A percentile compares a stretch with the other conserved stretches of the same genome.
Evolutionary conservation across 1,139 yeast species (phyloP).

Genomic region (Suhomyces bokatorum): DNA sequence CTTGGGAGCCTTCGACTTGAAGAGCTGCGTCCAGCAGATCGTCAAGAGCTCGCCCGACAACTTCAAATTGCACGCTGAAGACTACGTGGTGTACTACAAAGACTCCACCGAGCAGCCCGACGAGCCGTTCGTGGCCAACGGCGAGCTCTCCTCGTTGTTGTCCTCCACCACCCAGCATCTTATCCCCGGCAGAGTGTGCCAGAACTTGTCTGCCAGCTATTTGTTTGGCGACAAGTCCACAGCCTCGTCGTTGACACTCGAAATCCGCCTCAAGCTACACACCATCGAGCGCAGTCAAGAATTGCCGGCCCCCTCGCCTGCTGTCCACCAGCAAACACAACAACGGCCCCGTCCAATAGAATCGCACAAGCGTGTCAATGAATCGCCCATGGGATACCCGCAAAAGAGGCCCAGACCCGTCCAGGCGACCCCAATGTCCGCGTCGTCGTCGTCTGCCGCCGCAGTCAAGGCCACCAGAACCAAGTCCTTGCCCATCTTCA

Average conservation of each 20-base stretch:
- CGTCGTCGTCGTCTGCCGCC: conserved; percentile 27
- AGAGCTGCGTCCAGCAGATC: conserved; percentile 52
- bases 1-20: conserved; percentile 59
- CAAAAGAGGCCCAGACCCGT: conserved; percentile 11
- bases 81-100: conserved; percentile 70
- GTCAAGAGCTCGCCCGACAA: conserved; percentile 59
- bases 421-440: conserved; percentile 5
- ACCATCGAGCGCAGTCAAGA: conserved; percentile 28
- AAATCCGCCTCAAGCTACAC: conserved; percentile 61
- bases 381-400: conserved; percentile 11
- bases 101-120: conserved; percentile 72
- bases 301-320: conserved; percentile 11
- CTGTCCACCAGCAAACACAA: conserved; percentile 2
- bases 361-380: conserved; percentile 6
- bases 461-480: conserved; percentile 63
- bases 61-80: conserved; percentile 48
- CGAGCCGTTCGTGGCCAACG: conserved; percentile 77
- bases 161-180: conserved; percentile 32
- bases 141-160: conserved; percentile 53
- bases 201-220: conserved; percentile 58
- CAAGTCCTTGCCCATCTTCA: conserved; percentile 60
- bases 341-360: conserved; percentile 8
- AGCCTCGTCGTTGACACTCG: conserved; percentile 57
- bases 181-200: conserved; percentile 72
- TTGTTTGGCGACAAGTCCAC: conserved; percentile 46